Evolutionary conservation across 23 red algal species (phyloP).

Genomic region (Gracilariopsis chorda): DNA sequence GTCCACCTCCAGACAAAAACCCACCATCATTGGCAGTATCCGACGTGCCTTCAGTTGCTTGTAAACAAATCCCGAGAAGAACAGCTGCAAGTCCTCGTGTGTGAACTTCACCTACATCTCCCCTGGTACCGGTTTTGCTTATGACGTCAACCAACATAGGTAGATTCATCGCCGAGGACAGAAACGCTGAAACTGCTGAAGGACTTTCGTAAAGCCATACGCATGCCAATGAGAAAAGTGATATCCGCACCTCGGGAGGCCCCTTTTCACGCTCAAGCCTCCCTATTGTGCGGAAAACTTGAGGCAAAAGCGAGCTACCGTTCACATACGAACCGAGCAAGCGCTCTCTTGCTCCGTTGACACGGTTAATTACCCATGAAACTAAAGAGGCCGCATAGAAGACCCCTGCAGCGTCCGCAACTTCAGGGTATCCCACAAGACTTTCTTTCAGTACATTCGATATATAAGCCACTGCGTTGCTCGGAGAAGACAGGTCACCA

Average conservation of each 20-base stretch:
- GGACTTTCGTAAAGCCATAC: slow-evolving; percentile 79
- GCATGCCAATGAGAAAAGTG: slow-evolving; percentile 69
- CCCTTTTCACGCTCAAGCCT: slow-evolving; percentile 68
- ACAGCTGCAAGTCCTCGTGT: slow-evolving; percentile 85
- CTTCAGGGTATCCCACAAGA: slow-evolving; percentile 84
- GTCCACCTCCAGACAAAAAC: slow-evolving; percentile 41
- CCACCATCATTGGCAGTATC: slow-evolving; percentile 22
- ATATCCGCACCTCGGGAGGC: slow-evolving; percentile 60
- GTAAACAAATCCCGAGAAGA: slow-evolving; percentile 77
- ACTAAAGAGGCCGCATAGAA: slow-evolving; percentile 80
- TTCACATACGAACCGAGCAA: slow-evolving; percentile 18
- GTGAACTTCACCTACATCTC: slow-evolving; percentile 71
- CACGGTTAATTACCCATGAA: slow-evolving; percentile 20
- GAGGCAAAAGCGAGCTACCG: slow-evolving; percentile 38
- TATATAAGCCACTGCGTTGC: slow-evolving; percentile 6
- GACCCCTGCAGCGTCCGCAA: slow-evolving; percentile 65
- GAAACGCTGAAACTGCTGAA: slow-evolving; percentile 64
- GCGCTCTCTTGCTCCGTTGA: slow-evolving; percentile 23
- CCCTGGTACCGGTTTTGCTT: not conserved
- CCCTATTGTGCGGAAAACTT: slow-evolving; percentile 59
- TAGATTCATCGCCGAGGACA: slow-evolving; percentile 87
- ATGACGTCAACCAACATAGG: slow-evolving; percentile 84
- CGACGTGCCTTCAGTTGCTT: slow-evolving; percentile 14
- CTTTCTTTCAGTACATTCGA: slow-evolving; percentile 37
- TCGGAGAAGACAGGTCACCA: not conserved